These are phyloP conservation scores for Prototheca stagnorum DNA, from an alignment of 163 green algal genomes.

Conservation along the genomic window DNA sequence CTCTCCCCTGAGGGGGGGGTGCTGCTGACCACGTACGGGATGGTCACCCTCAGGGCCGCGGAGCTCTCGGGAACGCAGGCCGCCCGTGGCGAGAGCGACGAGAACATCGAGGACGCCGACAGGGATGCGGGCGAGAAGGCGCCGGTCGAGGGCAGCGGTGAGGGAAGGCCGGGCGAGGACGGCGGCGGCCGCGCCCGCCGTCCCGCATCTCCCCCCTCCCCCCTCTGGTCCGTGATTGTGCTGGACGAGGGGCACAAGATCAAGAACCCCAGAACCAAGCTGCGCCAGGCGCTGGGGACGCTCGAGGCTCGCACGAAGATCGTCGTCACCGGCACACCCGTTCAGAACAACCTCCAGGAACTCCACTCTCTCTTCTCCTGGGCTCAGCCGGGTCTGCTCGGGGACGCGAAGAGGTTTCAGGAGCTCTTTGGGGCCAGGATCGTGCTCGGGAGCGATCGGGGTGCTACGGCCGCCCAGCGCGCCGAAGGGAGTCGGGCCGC, in stretches of 20 bases:
- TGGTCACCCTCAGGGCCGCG: constrained; percentile 38
- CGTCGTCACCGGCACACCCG: constrained; percentile 81
- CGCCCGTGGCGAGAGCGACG: constrained; percentile 22
- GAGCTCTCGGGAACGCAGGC: constrained; percentile 1
- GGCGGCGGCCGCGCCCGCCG: neutral
- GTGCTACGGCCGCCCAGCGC: constrained; percentile 33
- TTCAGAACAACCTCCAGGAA: constrained; percentile 89
- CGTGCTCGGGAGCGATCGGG: constrained; percentile 32
- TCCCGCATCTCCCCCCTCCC: constrained; percentile 11
- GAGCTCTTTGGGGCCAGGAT: constrained; percentile 38
- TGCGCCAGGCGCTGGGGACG: constrained; percentile 42
- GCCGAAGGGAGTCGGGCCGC: constrained; percentile 31
- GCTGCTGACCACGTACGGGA: constrained; percentile 89
- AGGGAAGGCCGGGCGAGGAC: neutral
- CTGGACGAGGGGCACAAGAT: constrained; percentile 61
- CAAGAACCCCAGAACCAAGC: constrained; percentile 80
- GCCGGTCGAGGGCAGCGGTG: neutral
- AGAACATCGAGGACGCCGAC: no score
- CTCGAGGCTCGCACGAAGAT: constrained; percentile 43
- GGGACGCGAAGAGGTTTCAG: constrained; percentile 51
- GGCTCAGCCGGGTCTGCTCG: constrained; percentile 49
- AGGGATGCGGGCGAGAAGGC: no score
- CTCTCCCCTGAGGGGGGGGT: constrained; percentile 17
- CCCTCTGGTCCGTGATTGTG: constrained; percentile 65
- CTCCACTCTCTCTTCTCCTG: constrained; percentile 82